A percentile compares a stretch with the other conserved stretches of the same genome.
phyloP scores from a whole-genome alignment of 2,329 filamentous ascomycete genomes.

The Sporothrix euskadiensis region DNA sequence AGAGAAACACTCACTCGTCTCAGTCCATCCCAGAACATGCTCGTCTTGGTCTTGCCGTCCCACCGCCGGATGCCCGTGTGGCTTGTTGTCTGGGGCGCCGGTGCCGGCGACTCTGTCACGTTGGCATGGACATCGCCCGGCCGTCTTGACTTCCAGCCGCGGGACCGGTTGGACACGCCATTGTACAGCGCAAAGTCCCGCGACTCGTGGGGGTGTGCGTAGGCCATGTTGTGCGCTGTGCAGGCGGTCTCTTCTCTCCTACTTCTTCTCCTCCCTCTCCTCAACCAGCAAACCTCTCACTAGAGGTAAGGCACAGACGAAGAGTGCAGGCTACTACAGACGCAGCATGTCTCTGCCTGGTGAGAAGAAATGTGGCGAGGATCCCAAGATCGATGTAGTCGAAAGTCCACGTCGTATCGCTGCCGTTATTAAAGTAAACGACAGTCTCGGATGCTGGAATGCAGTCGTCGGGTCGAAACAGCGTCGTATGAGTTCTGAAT shows the following conservation, averaged over 20 bases:
- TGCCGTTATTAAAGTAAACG: not conserved
- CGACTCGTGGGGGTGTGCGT: constrained; percentile 13
- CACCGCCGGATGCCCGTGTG: constrained; percentile 48
- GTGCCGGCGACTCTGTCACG: constrained; percentile 34
- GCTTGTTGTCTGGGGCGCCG: constrained; percentile 32
- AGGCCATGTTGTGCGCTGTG: constrained; percentile 19
- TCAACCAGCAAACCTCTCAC: constrained; percentile 15
- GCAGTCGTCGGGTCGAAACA: not conserved
- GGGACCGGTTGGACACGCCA: constrained; percentile 40
- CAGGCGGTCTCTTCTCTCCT: not conserved
- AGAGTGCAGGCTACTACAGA: constrained; percentile 8
- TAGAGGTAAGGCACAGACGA: constrained; percentile 5
- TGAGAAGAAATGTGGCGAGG: not conserved
- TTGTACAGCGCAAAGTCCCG: constrained; percentile 37
- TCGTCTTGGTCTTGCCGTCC: constrained; percentile 52
- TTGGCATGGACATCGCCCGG: constrained; percentile 35
- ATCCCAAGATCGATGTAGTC: not conserved
- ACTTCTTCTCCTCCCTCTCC: not conserved
- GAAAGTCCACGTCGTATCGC: not conserved
- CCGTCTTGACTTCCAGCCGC: constrained; percentile 42
- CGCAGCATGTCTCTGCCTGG: constrained; percentile 12
- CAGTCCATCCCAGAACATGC: constrained; percentile 50
- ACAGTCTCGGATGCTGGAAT: too few species aligned
- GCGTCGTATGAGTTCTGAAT: constrained; percentile 16
- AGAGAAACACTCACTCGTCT: constrained; percentile 45